Conservation (phyloP, 148 eudicot genomes). For the Camellia granthamiana region DNA sequence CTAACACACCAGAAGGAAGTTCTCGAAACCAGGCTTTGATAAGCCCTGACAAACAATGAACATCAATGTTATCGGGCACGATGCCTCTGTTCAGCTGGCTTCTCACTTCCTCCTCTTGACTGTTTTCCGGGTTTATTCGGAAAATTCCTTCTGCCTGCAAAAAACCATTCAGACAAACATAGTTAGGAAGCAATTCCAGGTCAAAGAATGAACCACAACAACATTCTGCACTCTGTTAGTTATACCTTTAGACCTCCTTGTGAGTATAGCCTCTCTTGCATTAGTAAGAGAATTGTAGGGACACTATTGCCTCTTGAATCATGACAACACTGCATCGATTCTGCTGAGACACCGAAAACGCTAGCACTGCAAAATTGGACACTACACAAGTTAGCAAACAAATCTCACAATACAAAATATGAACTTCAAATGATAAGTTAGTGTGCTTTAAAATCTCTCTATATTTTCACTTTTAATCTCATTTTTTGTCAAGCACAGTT, state of each 20-base stretch:
- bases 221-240: not conserved
- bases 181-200: too few relatives aligned
- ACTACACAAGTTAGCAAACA: not conserved
- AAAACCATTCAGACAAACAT: not conserved
- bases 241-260: conserved; percentile 79
- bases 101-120: conserved; percentile 69
- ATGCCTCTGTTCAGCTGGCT: conserved; percentile 78
- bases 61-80: conserved; percentile 83
- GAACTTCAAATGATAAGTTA: too few relatives aligned
- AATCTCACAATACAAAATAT: too few relatives aligned
- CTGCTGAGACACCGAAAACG: conserved; percentile 90
- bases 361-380: conserved; percentile 53
- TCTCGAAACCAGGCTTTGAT: conserved; percentile 95
- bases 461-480: not conserved
- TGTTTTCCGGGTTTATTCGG: conserved; percentile 85
- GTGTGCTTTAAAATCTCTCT: too few relatives aligned
- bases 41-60: conserved; percentile 82
- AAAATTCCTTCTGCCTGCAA: conserved; percentile 87
- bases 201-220: not conserved
- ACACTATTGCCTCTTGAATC: conserved; percentile 89
- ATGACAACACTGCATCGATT: conserved; percentile 82
- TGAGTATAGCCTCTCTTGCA: conserved; percentile 71
- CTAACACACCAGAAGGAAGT: conserved; percentile 82
- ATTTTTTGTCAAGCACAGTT: too few relatives aligned
- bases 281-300: conserved; percentile 71